These are phyloP conservation scores for Strigomonas galati DNA, from an alignment of 208 protist genomes.

Conservation along the genomic window DNA sequence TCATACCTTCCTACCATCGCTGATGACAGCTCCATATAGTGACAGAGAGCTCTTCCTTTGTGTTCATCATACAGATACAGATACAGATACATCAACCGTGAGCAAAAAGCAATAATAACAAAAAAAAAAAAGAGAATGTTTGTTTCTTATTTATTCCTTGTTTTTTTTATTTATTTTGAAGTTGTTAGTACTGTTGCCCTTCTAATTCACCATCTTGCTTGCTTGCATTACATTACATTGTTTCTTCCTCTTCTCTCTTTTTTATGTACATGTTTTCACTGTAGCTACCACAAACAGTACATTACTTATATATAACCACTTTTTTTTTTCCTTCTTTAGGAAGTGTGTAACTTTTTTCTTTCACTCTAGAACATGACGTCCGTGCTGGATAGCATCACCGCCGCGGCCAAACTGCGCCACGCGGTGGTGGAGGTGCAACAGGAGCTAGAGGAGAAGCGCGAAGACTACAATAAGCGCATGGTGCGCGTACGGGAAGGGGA, in stretches of 20 bases:
- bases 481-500: conserved; percentile 78
- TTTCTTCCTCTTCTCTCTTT: neutral
- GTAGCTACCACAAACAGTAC: no score
- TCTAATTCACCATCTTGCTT: no score
- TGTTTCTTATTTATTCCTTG: no score
- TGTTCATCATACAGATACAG: neutral
- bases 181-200: neutral
- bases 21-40: conserved; percentile 11
- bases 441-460: conserved; percentile 85
- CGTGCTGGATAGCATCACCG: conserved; percentile 88
- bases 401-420: conserved; percentile 82
- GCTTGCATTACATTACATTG: no score
- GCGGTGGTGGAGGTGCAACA: conserved; percentile 82
- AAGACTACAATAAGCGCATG: conserved; percentile 84
- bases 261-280: neutral
- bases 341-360: neutral
- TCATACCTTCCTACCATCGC: conserved; percentile 74
- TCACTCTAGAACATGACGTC: conserved; percentile 20
- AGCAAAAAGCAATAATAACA: conserved; percentile 1
- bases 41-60: neutral
- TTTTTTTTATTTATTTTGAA: no score
- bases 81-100: no score
- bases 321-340: conserved; percentile 1
- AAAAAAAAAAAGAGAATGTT: conserved; percentile 4
- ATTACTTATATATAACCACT: no score